These are phyloP conservation scores for Fomitopsis pulvina DNA, from an alignment of 768 basidiomycete species.

Conservation along the genomic window DNA sequence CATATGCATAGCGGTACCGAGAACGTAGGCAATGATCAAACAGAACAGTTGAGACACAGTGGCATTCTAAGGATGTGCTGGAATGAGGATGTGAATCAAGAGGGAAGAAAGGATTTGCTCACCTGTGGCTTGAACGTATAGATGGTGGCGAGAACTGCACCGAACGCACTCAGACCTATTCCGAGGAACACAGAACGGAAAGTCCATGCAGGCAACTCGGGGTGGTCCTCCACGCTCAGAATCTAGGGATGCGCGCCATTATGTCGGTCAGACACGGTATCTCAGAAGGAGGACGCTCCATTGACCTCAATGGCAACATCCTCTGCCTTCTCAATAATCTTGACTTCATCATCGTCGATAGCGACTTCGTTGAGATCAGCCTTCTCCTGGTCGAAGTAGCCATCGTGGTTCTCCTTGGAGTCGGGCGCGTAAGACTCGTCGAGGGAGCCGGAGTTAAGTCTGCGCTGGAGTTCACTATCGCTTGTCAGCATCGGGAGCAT, in stretches of 20 bases:
- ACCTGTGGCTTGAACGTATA: constrained; percentile 33
- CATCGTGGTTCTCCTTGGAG: not conserved
- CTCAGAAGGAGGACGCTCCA: not conserved
- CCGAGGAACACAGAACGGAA: constrained; percentile 45
- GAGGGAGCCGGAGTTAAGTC: constrained; percentile 5
- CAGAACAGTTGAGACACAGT: constrained; percentile 49
- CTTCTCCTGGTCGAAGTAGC: constrained; percentile 12
- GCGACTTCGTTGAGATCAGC: constrained; percentile 10
- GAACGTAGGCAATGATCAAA: constrained; percentile 48
- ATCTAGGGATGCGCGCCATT: constrained; percentile 26
- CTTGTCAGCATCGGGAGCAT: not conserved
- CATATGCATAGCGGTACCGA: constrained; percentile 41
- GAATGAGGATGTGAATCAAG: constrained; percentile 15
- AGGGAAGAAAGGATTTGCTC: not conserved
- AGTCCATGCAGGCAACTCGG: constrained; percentile 40
- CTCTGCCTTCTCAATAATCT: constrained; percentile 35
- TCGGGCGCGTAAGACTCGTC: constrained; percentile 11
- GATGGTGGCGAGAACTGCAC: constrained; percentile 30
- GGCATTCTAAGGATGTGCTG: constrained; percentile 40
- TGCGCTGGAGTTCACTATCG: constrained; percentile 6
- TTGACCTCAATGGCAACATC: constrained; percentile 38
- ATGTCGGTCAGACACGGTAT: not conserved
- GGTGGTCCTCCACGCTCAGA: constrained; percentile 43
- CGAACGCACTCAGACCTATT: constrained; percentile 41
- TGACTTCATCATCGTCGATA: constrained; percentile 15